Conservation (phyloP, 441 rosid genomes). For the Euphorbia celastroides region DNA sequence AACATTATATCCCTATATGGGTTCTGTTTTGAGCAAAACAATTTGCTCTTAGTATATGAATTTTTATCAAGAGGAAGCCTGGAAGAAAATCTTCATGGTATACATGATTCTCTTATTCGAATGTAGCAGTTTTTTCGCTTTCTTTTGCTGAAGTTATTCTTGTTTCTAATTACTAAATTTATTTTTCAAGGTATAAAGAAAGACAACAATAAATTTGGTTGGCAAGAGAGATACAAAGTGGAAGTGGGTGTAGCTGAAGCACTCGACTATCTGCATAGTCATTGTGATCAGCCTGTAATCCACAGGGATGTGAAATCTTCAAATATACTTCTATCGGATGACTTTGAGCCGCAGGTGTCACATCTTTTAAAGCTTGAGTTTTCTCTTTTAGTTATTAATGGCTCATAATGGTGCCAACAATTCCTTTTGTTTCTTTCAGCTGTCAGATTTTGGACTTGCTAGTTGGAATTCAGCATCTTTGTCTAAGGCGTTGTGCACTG, state of each 20-base stretch:
- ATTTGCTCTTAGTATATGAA: slow-evolving; percentile 68
- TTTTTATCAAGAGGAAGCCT: slow-evolving; percentile 82
- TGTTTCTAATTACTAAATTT: slow-evolving; percentile 1
- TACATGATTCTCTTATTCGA: slow-evolving; percentile 10
- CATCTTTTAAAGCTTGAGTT: slow-evolving; percentile 1
- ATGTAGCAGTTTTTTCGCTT: slow-evolving; percentile 3
- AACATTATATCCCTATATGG: slow-evolving; percentile 82
- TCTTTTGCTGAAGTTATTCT: slow-evolving; percentile 18
- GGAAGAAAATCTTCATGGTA: slow-evolving; percentile 86
- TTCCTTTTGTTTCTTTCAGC: slow-evolving; percentile 39
- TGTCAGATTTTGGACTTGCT: slow-evolving; percentile 93
- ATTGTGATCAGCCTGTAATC: slow-evolving; percentile 57
- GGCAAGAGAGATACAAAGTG: slow-evolving; percentile 77
- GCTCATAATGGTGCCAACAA: slow-evolving; percentile 15
- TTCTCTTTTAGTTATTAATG: background rate
- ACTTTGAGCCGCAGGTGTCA: slow-evolving; percentile 83
- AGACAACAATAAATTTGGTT: slow-evolving; percentile 47
- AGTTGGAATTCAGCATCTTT: slow-evolving; percentile 47
- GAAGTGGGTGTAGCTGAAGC: slow-evolving; percentile 87
- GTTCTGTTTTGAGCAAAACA: slow-evolving; percentile 65
- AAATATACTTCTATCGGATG: slow-evolving; percentile 73
- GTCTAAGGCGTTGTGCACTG: slow-evolving; percentile 42
- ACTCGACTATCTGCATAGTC: slow-evolving; percentile 64
- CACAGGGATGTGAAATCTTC: slow-evolving; percentile 95
- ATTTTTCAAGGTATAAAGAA: slow-evolving; percentile 47